These are phyloP conservation scores for Botrytis medusae DNA, from an alignment of 2,329 filamentous ascomycete species.

Conservation along the genomic window DNA sequence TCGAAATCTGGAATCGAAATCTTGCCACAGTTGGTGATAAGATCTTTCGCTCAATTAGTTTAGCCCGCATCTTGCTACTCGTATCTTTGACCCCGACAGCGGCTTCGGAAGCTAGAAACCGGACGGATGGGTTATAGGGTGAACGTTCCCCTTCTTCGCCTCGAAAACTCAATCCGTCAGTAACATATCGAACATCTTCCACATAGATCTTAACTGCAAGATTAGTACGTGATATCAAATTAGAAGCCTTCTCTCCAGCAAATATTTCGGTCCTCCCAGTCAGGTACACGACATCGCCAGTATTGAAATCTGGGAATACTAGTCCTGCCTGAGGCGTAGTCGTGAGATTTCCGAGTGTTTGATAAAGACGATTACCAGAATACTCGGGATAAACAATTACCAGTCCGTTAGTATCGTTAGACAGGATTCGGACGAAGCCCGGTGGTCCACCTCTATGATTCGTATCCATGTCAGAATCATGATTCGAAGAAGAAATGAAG, in stretches of 20 bases:
- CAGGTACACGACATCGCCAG: conserved; percentile 68
- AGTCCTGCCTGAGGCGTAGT: conserved; percentile 67
- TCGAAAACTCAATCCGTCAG: conserved; percentile 65
- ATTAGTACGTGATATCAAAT: conserved; percentile 66
- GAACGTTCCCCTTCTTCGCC: conserved; percentile 59
- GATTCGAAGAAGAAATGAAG: conserved; percentile 70
- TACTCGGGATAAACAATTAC: conserved; percentile 73
- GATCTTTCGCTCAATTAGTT: conserved; percentile 55
- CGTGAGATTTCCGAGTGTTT: conserved; percentile 76
- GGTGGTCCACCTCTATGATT: conserved; percentile 75
- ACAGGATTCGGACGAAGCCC: conserved; percentile 71
- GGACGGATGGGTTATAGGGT: conserved; percentile 77
- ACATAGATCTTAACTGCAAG: conserved; percentile 70
- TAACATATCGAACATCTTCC: conserved; percentile 60
- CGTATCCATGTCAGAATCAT: conserved; percentile 70
- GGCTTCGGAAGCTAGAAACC: conserved; percentile 62
- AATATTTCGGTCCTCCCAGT: conserved; percentile 70
- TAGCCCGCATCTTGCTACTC: conserved; percentile 45
- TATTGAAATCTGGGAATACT: conserved; percentile 71
- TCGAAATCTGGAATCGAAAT: conserved; percentile 57
- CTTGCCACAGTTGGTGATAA: conserved; percentile 68
- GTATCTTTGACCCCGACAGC: conserved; percentile 19
- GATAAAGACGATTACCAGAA: conserved; percentile 80
- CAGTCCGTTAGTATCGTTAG: conserved; percentile 49
- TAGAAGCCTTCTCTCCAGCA: conserved; percentile 60